A percentile compares a stretch with the other conserved stretches of the same genome.
Conservation (phyloP, 495 filamentous ascomycete genomes). For the Podospora pseudocomata region DNA sequence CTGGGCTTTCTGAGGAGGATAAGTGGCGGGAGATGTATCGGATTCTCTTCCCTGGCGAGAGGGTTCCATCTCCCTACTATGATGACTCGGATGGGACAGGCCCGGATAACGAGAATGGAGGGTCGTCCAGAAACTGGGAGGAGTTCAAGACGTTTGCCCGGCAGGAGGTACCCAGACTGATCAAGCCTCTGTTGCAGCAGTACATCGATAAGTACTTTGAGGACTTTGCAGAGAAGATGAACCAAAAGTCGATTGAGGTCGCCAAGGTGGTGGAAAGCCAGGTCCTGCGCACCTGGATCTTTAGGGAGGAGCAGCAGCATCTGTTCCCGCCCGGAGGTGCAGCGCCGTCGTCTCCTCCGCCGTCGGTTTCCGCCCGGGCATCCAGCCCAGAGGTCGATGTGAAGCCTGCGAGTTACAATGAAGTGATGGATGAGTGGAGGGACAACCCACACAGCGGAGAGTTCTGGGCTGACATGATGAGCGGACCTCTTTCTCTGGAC, state of each 20-base stretch:
- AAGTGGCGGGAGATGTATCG: slow-evolving; percentile 35
- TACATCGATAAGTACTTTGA: slow-evolving; percentile 27
- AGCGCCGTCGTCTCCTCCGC: background rate
- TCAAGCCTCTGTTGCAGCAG: slow-evolving; percentile 21
- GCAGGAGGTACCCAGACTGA: slow-evolving; percentile 18
- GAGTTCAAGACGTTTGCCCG: slow-evolving; percentile 24
- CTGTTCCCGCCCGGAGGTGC: background rate
- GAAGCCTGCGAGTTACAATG: background rate
- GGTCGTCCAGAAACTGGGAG: slow-evolving; percentile 14
- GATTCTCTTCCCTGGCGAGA: slow-evolving; percentile 26
- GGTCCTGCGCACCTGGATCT: slow-evolving; percentile 23
- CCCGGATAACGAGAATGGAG: background rate
- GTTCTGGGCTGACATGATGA: background rate
- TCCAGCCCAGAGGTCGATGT: background rate
- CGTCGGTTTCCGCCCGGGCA: background rate
- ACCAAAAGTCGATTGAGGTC: slow-evolving; percentile 21
- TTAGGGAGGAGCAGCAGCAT: slow-evolving; percentile 18
- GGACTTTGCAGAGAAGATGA: slow-evolving; percentile 18
- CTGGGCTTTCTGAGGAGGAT: slow-evolving; percentile 22
- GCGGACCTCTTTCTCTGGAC: background rate
- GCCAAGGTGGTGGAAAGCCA: slow-evolving; percentile 17
- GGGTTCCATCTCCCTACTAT: slow-evolving; percentile 31
- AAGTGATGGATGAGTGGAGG: background rate
- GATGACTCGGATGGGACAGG: slow-evolving; percentile 3
- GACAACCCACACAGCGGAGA: background rate